Evolutionary conservation across 208 protist species (phyloP).

Genomic region (Trichomonas vaginalis): DNA sequence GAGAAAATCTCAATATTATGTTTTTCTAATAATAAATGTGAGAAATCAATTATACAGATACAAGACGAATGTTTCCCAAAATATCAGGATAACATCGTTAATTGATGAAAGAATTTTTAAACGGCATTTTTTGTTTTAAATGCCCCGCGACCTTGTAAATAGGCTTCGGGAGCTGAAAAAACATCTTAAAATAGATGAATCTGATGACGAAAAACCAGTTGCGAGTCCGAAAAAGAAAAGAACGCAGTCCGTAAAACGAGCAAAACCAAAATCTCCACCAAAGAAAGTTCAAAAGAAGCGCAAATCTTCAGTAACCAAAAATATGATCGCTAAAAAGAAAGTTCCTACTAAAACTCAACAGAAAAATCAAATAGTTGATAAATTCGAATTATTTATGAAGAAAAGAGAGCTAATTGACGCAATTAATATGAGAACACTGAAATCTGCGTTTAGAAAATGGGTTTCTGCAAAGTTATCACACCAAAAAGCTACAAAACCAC

Average conservation of each 20-base stretch:
- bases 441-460: not conserved
- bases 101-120: no score
- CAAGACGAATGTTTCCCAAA: no score
- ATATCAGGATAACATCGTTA: no score
- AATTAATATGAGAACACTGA: not conserved
- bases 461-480: not conserved
- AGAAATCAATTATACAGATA: no score
- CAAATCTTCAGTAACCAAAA: not conserved
- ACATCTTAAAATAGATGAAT: not conserved
- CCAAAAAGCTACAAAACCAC: not conserved
- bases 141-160: not conserved
- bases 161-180: not conserved
- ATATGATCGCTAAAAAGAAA: not conserved
- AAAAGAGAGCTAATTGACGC: not conserved
- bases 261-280: not conserved
- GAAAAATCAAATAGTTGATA: not conserved
- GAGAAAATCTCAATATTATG: no score
- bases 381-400: not conserved
- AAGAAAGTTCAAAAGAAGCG: not conserved
- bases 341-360: no score
- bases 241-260: not conserved
- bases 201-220: not conserved
- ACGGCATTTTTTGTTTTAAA: no score
- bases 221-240: not conserved
- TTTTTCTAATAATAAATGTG: no score